Base-by-base conservation (phyloP, 192 early-diverging fungal species). In the Entrophospora sp. region DNA sequence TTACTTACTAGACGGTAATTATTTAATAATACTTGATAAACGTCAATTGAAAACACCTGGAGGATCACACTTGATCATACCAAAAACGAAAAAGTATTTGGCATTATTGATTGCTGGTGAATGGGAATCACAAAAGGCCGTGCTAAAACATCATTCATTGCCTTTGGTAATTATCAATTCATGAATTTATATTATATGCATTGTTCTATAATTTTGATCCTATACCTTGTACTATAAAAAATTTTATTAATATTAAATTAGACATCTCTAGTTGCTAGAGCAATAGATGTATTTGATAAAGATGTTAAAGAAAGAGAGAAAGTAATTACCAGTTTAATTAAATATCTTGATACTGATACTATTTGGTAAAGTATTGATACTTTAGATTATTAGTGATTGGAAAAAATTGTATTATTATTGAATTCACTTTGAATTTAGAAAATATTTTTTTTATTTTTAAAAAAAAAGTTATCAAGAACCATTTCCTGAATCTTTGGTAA, bases 341-440 rank as follows among this genome's bases (percentile, higher is more conserved):
- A 78, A 60, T 98, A 90, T 73, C 72, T 92, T 45, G 87, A 95
- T 42, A 95, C 91, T 0, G 96, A 98, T 74, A 84, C 93, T 7
- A 87, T 88, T 32, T 93, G 92, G 76, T 81, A 69, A 36, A 73
- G 62, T n/a, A 22, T 44, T 25, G 4, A 3, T 5, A 8, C 1
- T 49, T 3, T 32, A 37, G 27, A 16, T n/a, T n/a, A n/a, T n/a
- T n/a, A n/a, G n/a, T n/a, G n/a, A n/a, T n/a, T n/a, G n/a, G n/a
- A n/a, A n/a, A n/a, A n/a, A n/a, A n/a, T n/a, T n/a, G n/a, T n/a
- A n/a, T n/a, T 52, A 37, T 28, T 69, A 16, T 4, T n/a, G 18
- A 22, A 14, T 37, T 22, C 6, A 58, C 37, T 38, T 18, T 58
- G 18, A 34, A 3, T 22, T 34, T n/a, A 9, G 34, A 22, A 10